These are phyloP conservation scores for Boletus barrowsii DNA, from an alignment of 768 basidiomycete genomes.

Conservation along the genomic window DNA sequence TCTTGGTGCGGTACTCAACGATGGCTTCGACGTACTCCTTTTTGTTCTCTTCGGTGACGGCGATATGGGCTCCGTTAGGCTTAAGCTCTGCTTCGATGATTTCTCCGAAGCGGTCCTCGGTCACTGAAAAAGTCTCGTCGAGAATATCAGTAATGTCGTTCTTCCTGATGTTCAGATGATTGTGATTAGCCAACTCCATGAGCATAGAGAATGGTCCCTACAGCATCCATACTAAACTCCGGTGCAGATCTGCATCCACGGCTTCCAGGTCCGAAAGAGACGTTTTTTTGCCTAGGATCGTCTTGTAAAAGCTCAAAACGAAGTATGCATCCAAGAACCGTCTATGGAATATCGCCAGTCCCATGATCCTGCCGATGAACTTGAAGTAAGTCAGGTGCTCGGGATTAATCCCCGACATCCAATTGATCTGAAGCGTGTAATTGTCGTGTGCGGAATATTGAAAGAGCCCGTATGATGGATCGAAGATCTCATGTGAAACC, in stretches of 20 bases:
- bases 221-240: conserved; percentile 75
- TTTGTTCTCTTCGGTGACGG: conserved; percentile 75
- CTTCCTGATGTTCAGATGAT: conserved; percentile 41
- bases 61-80: conserved; percentile 54
- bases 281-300: conserved; percentile 62
- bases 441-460: conserved; percentile 80
- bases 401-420: conserved; percentile 70
- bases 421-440: conserved; percentile 79
- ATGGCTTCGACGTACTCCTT: conserved; percentile 74
- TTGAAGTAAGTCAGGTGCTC: conserved; percentile 80
- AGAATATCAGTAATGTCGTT: conserved; percentile 75
- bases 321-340: conserved; percentile 80
- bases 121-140: conserved; percentile 68
- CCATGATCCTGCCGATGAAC: conserved; percentile 73
- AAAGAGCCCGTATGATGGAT: conserved; percentile 78
- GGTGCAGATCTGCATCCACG: conserved; percentile 64
- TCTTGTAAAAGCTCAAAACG: conserved; percentile 78
- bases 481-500: conserved; percentile 79
- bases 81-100: conserved; percentile 64
- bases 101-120: conserved; percentile 76
- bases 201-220: conserved; percentile 34
- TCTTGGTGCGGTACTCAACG: conserved; percentile 80
- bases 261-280: conserved; percentile 64
- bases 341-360: conserved; percentile 74
- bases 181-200: background rate